phyloP scores from a whole-genome alignment of 2,329 filamentous ascomycete species.

The Arthrobotrys iridis region DNA sequence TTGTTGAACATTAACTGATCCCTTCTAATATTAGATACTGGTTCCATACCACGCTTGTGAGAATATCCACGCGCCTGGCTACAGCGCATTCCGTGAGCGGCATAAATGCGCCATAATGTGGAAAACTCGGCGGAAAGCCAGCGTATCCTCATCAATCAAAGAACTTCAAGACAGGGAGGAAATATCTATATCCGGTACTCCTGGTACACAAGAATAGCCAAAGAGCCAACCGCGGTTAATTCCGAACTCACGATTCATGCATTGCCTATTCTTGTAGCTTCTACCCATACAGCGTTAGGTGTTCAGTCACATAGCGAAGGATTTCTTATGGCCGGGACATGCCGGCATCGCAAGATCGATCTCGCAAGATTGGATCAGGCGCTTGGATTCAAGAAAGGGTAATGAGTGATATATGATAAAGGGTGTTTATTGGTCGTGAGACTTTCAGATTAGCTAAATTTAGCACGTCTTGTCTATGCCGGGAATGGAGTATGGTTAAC shows the following conservation, averaged over 20 bases:
- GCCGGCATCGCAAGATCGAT: too few species aligned
- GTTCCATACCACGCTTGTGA: background rate
- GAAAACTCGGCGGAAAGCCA: background rate
- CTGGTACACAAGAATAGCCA: background rate
- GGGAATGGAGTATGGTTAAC: too few species aligned
- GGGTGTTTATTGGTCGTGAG: too few species aligned
- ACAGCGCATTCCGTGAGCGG: background rate
- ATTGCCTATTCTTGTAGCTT: too few species aligned
- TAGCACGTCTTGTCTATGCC: too few species aligned
- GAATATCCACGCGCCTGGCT: background rate
- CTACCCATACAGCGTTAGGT: background rate
- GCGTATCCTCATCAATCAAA: background rate
- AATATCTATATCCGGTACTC: background rate
- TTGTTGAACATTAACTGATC: background rate
- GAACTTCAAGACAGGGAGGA: background rate
- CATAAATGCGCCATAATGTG: background rate
- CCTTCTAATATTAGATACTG: slow-evolving; percentile 7
- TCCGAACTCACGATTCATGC: background rate
- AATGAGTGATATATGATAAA: too few species aligned
- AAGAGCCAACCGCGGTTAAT: background rate
- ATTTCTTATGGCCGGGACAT: too few species aligned
- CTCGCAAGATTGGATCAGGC: too few species aligned
- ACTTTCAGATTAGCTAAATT: too few species aligned
- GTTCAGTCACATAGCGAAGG: background rate
- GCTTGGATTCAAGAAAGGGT: too few species aligned